phyloP scores from a whole-genome alignment of 1,284 basidiomycete genomes.

The Gymnopus androsaceus region DNA sequence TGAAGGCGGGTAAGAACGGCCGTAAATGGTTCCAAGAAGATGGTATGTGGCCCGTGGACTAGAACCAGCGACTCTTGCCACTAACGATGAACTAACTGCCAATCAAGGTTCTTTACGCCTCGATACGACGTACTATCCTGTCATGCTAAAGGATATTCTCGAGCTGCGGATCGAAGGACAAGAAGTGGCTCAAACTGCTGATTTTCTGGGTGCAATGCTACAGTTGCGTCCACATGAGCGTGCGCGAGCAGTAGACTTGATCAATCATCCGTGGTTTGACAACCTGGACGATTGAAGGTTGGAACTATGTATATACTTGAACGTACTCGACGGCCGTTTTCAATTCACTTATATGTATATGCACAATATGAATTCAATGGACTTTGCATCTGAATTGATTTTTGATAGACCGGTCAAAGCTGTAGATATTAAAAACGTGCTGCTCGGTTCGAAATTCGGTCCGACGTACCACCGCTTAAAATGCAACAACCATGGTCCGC shows the following conservation, averaged over 20 bases:
- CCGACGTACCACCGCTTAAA: too few species aligned
- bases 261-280: constrained; percentile 28
- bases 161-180: constrained; percentile 18
- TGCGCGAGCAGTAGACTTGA: constrained; percentile 19
- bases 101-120: constrained; percentile 22
- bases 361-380: not conserved
- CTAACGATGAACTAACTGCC: not conserved
- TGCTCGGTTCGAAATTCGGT: too few species aligned
- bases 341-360: too few species aligned
- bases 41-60: constrained; percentile 11
- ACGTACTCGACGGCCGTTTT: too few species aligned
- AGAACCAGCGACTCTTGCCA: not conserved
- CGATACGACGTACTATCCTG: constrained; percentile 28
- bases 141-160: constrained; percentile 24
- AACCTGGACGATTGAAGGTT: not conserved
- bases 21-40: constrained; percentile 26
- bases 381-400: not conserved
- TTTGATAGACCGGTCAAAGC: too few species aligned
- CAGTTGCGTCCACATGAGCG: constrained; percentile 24
- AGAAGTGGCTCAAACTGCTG: constrained; percentile 20
- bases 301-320: not conserved
- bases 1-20: constrained; percentile 21
- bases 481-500: too few species aligned
- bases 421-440: too few species aligned
- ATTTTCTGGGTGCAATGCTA: constrained; percentile 25